Percentiles rank a stretch among this genome's conserved stretches.
phyloP scores from a whole-genome alignment of 345 rosid species.

The Aethionema arabicum region DNA sequence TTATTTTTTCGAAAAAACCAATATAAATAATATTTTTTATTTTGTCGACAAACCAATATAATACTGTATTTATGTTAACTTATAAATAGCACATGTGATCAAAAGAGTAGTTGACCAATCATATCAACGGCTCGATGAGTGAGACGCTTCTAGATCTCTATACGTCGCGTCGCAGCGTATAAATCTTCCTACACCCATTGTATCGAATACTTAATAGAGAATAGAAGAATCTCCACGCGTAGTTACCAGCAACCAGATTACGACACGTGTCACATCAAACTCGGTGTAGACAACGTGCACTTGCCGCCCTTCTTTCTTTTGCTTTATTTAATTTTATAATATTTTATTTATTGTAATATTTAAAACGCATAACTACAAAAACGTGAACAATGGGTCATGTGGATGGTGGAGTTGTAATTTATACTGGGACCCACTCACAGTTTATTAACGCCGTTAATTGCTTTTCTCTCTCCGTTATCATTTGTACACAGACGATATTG shows the following conservation, averaged over 20 bases:
- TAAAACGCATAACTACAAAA: slow-evolving; percentile 35
- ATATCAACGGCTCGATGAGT: neutral
- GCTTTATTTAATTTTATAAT: neutral
- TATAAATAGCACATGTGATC: too few species aligned
- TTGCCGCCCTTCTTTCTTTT: slow-evolving; percentile 12
- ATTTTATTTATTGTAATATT: neutral
- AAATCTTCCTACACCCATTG: neutral
- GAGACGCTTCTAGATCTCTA: neutral
- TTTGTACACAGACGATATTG: slow-evolving; percentile 9
- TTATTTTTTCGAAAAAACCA: too few species aligned
- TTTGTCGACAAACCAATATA: too few species aligned
- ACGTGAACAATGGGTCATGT: slow-evolving; percentile 39
- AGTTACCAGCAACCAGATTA: neutral
- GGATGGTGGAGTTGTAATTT: slow-evolving; percentile 33
- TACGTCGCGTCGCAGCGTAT: slow-evolving; percentile 29
- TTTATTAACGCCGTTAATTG: slow-evolving; percentile 22
- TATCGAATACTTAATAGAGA: neutral
- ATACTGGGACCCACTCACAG: slow-evolving; percentile 21
- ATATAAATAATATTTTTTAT: too few species aligned
- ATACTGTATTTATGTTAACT: too few species aligned
- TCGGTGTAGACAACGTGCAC: slow-evolving; percentile 29
- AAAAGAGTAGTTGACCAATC: neutral
- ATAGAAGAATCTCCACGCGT: slow-evolving; percentile 21
- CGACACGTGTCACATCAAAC: neutral
- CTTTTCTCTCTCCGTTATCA: slow-evolving; percentile 3